Evolutionary conservation across 73 alveolate genomes (phyloP).

Genomic region (Symbiodinium pilosum): DNA sequence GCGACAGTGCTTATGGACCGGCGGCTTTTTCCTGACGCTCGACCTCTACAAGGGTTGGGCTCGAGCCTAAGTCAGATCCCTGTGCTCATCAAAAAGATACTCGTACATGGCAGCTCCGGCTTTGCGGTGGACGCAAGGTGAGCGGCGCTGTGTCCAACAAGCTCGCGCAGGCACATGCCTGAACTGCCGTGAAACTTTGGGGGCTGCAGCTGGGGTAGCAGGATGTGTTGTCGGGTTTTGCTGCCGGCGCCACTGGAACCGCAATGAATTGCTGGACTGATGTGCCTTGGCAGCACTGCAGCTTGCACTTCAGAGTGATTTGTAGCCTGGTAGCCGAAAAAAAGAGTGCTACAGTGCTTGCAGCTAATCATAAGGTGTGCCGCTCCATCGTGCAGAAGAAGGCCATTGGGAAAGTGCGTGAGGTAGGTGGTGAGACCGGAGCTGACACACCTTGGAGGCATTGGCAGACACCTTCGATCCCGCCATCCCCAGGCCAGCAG

Average conservation of each 20-base stretch:
- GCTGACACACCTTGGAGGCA: constrained; percentile 4
- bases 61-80: background rate
- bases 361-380: constrained; percentile 9
- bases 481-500: constrained; percentile 59
- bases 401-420: background rate
- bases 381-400: constrained; percentile 94
- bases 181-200: background rate
- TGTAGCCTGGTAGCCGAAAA: background rate
- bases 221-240: constrained; percentile 92
- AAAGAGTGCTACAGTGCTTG: too few relatives aligned
- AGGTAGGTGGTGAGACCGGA: background rate
- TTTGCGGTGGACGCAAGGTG: background rate
- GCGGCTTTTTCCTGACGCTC: constrained; percentile 93
- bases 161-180: constrained; percentile 43
- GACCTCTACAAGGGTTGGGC: constrained; percentile 90
- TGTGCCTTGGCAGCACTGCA: background rate
- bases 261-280: constrained; percentile 95
- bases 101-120: too few relatives aligned
- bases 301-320: background rate
- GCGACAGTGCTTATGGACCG: constrained; percentile 94
- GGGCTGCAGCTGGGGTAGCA: background rate
- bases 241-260: constrained; percentile 90
- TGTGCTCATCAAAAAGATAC: background rate
- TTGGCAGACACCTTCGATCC: constrained; percentile 94
- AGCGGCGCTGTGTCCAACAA: constrained; percentile 70